These are phyloP conservation scores for Diaporthe sp. DNA, from an alignment of 2,329 filamentous ascomycete genomes.

Conservation along the genomic window DNA sequence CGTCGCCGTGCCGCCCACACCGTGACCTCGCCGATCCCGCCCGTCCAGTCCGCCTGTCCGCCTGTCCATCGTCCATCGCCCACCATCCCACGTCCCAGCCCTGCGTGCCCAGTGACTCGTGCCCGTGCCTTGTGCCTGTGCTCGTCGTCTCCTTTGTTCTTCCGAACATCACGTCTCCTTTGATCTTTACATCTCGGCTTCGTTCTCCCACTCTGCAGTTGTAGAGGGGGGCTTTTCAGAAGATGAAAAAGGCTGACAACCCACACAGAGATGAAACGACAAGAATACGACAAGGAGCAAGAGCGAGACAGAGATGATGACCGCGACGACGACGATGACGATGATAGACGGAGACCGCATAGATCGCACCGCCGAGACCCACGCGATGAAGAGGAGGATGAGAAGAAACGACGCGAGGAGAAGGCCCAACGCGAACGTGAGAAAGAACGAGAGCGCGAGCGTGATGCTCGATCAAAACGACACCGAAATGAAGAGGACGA, in stretches of 20 bases:
- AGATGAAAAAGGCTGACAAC: constrained; percentile 45
- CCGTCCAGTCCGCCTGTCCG: constrained; percentile 36
- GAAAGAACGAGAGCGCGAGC: constrained; percentile 48
- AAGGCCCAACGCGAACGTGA: constrained; percentile 47
- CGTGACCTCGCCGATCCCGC: constrained; percentile 40
- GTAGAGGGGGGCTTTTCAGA: constrained; percentile 29
- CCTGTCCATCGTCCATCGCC: constrained; percentile 35
- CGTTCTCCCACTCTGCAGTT: constrained; percentile 36
- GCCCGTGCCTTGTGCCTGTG: constrained; percentile 42
- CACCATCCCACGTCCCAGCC: constrained; percentile 30
- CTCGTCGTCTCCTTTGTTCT: constrained; percentile 41
- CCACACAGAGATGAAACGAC: constrained; percentile 55
- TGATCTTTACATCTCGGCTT: constrained; percentile 35
- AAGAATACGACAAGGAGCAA: constrained; percentile 55
- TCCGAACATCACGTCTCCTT: constrained; percentile 34
- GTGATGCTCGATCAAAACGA: constrained; percentile 47
- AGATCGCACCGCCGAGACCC: constrained; percentile 48
- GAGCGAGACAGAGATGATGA: constrained; percentile 41
- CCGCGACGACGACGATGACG: constrained; percentile 50
- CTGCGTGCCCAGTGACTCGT: constrained; percentile 40
- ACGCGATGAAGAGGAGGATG: constrained; percentile 52
- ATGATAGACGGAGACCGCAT: constrained; percentile 49
- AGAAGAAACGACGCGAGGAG: constrained; percentile 53
- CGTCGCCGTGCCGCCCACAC: constrained; percentile 42
- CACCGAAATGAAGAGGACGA: constrained; percentile 48